Evolutionary conservation across 768 basidiomycete genomes (phyloP), one percentile per base, ranked within the genome.

Genomic region (Rossbeevera mucosa): DNA sequence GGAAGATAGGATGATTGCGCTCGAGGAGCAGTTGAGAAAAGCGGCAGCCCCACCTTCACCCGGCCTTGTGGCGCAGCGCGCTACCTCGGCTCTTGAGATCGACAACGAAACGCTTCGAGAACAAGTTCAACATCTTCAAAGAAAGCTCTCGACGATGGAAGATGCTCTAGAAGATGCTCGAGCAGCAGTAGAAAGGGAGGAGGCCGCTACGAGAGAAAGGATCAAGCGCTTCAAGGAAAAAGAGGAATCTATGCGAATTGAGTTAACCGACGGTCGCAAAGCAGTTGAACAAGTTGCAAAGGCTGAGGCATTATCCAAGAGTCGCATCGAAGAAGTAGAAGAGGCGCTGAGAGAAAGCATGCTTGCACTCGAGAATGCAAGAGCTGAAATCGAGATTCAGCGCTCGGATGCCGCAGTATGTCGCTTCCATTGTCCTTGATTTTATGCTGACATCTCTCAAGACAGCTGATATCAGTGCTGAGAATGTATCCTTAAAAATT

Each of bases 41-140:
- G 57, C 59, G 13, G 53, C 66, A 12, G 60, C 55, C 45, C 67
- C 71, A 22, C 61, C 63, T 16, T 71, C 75, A 44, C 66, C 76
- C 30, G 53, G 65, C 31, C 64, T 72, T 4, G 56, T 63, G 8
- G 65, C 72, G 2, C 71, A 70, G 7, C 72, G 74, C 24, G 74
- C 80, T 4, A 71, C 80, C 5, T 85, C 91, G 8, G 94, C 94
- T 0, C 80, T 85, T 2, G 83, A 92, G 63, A 98, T 99, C 57
- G 94, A 99, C 69, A 97, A 97, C 62, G 94, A 98, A 67, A 86
- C 82, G 13, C 80, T 97, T 12, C 83, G 80, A 14, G 94, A 94
- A 25, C 94, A 99, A 66, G 78, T 92, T n/a, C 80, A 82, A 36
- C 91, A 98, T 69, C 74, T 95, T 29, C 87, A 91, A 64, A 82